phyloP scores from a whole-genome alignment of 1,284 basidiomycete species.

The Peniophora sp. region DNA sequence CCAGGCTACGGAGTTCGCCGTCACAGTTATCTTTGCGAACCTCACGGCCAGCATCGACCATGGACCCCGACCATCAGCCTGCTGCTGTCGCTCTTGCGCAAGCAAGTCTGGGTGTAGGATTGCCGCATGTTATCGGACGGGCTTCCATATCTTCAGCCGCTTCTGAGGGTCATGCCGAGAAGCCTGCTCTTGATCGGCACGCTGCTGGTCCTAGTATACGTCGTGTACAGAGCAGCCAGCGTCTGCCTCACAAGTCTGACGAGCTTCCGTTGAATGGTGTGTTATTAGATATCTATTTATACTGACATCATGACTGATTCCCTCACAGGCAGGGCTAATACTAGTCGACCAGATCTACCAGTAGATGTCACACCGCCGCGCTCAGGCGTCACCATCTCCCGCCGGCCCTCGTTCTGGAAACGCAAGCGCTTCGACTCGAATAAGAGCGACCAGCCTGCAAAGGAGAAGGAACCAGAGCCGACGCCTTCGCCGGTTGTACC shows the following conservation, averaged over 20 bases:
- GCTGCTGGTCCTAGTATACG: not conserved
- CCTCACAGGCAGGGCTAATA: not conserved
- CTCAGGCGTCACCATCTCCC: slow-evolving; percentile 29
- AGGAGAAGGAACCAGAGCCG: slow-evolving; percentile 9
- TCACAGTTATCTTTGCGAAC: slow-evolving; percentile 1
- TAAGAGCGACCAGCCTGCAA: slow-evolving; percentile 14
- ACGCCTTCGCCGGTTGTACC: slow-evolving; percentile 13
- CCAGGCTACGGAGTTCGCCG: not conserved
- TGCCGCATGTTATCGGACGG: slow-evolving; percentile 42
- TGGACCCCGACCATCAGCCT: slow-evolving; percentile 12
- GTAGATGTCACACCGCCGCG: slow-evolving; percentile 10
- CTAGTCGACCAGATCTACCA: slow-evolving; percentile 7
- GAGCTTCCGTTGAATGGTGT: slow-evolving; percentile 6
- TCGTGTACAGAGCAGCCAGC: not conserved
- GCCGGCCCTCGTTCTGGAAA: slow-evolving; percentile 50
- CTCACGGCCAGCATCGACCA: not conserved
- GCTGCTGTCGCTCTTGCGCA: slow-evolving; percentile 45
- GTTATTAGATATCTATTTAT: not conserved
- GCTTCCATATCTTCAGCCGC: slow-evolving; percentile 31
- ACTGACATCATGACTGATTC: too few relatives aligned
- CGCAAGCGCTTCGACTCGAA: slow-evolving; percentile 28
- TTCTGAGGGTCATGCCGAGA: slow-evolving; percentile 20
- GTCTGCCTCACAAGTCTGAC: not conserved
- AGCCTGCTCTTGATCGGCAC: slow-evolving; percentile 10
- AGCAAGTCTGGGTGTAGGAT: slow-evolving; percentile 48